Conservation (phyloP, 2,329 filamentous ascomycete genomes). For the Fusarium albidum region DNA sequence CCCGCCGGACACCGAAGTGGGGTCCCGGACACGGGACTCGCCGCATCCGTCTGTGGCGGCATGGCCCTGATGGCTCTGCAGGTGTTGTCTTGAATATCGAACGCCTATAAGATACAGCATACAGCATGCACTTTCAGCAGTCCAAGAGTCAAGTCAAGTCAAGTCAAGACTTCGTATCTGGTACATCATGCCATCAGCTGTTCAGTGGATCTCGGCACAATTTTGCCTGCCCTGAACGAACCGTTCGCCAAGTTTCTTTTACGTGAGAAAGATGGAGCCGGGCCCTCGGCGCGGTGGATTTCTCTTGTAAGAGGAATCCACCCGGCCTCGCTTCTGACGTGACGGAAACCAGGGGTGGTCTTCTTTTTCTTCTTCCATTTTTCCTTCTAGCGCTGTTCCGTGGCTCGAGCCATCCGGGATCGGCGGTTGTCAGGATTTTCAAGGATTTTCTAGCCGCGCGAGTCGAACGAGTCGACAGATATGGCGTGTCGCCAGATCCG, state of each 20-base stretch:
- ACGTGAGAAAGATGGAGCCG: slow-evolving; percentile 35
- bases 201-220: slow-evolving; percentile 14
- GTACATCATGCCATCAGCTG: slow-evolving; percentile 3
- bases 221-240: slow-evolving; percentile 8
- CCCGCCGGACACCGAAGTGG: slow-evolving; percentile 15
- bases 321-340: slow-evolving; percentile 21
- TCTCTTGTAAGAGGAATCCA: slow-evolving; percentile 20
- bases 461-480: too few species aligned
- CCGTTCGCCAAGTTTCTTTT: slow-evolving; percentile 27
- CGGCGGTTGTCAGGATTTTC: too few species aligned
- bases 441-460: too few species aligned
- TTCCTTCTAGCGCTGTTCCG: slow-evolving; percentile 19
- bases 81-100: too few species aligned
- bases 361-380: neutral
- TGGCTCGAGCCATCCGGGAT: neutral
- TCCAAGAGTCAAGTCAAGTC: too few species aligned
- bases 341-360: slow-evolving; percentile 17
- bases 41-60: neutral
- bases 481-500: too few species aligned
- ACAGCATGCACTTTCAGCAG: too few species aligned
- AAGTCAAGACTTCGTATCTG: too few species aligned
- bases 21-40: neutral
- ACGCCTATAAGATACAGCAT: too few species aligned
- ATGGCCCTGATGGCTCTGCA: too few species aligned
- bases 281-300: slow-evolving; percentile 24